Evolutionary conservation across 2,329 filamentous ascomycete species (phyloP).

Genomic region (Sphaceloma murrayae): DNA sequence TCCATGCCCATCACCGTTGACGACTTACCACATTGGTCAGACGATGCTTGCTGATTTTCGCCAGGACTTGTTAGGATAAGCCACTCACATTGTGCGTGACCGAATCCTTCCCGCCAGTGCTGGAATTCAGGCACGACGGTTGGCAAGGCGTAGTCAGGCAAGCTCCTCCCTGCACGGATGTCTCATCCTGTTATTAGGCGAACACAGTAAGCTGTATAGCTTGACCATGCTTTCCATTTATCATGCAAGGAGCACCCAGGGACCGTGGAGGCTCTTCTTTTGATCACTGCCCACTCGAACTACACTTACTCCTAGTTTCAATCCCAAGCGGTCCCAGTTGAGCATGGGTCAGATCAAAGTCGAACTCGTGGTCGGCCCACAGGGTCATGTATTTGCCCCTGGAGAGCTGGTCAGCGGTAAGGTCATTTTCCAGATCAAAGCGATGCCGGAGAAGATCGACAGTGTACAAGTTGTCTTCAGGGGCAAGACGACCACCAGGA

Average conservation of each 20-base stretch:
- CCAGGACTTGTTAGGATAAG: not conserved
- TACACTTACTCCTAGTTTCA: no score
- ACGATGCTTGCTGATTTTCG: no score
- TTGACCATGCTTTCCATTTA: no score
- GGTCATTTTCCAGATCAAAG: not conserved
- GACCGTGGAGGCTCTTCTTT: not conserved
- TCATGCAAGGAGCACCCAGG: not conserved
- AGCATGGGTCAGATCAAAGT: conserved; percentile 8
- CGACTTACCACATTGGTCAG: no score
- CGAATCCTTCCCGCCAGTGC: conserved; percentile 6
- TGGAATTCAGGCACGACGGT: conserved; percentile 5
- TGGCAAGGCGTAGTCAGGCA: conserved; percentile 11
- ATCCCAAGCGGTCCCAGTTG: not conserved
- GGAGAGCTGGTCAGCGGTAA: conserved; percentile 8
- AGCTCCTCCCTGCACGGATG: not conserved
- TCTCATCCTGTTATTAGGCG: no score
- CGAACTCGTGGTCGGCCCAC: not conserved
- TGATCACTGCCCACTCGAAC: no score
- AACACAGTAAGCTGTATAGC: no score
- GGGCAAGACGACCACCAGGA: conserved; percentile 8
- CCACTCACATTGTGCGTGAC: not conserved
- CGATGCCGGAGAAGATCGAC: conserved; percentile 3
- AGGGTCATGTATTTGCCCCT: not conserved
- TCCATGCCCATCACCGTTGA: no score
- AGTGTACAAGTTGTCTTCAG: conserved; percentile 10